Percentiles rank a stretch among this genome's conserved stretches.
Evolutionary conservation across 2,329 filamentous ascomycete species (phyloP).

Genomic region (Scedosporium dehoogii): DNA sequence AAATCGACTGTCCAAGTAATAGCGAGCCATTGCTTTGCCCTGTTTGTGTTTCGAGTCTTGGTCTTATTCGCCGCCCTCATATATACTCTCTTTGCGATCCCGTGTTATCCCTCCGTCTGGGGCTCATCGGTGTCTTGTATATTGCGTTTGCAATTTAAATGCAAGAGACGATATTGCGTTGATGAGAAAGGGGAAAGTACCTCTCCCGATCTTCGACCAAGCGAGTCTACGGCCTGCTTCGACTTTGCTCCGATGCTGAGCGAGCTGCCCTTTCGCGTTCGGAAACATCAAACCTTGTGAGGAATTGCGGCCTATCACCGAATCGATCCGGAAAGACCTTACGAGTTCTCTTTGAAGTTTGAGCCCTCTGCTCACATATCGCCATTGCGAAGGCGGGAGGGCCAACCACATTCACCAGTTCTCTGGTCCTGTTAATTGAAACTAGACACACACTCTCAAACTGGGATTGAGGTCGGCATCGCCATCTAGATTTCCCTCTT

Average conservation of each 20-base stretch:
- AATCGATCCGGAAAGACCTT: conserved; percentile 14
- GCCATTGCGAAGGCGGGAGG: neutral
- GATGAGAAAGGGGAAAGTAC: conserved; percentile 19
- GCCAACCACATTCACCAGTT: neutral
- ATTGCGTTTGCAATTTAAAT: conserved; percentile 32
- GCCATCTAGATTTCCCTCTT: neutral
- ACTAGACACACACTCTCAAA: neutral
- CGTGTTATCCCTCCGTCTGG: conserved; percentile 10
- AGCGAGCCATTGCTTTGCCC: neutral
- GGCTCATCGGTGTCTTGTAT: conserved; percentile 26
- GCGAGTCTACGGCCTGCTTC: neutral
- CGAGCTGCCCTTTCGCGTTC: conserved; percentile 20
- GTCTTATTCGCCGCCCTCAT: neutral
- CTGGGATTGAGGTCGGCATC: neutral
- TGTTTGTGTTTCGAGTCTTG: neutral
- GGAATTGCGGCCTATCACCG: conserved; percentile 19
- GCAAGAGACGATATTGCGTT: conserved; percentile 31
- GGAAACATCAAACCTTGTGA: conserved; percentile 28
- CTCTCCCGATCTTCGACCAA: conserved; percentile 25
- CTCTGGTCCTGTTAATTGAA: neutral
- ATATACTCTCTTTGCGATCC: conserved; percentile 5
- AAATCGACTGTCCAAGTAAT: neutral
- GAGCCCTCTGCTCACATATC: neutral
- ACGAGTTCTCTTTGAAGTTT: conserved; percentile 16
- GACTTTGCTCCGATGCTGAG: conserved; percentile 10